These are phyloP conservation scores for Aspergillus leporis DNA, from an alignment of 495 filamentous ascomycete genomes.

Conservation along the genomic window DNA sequence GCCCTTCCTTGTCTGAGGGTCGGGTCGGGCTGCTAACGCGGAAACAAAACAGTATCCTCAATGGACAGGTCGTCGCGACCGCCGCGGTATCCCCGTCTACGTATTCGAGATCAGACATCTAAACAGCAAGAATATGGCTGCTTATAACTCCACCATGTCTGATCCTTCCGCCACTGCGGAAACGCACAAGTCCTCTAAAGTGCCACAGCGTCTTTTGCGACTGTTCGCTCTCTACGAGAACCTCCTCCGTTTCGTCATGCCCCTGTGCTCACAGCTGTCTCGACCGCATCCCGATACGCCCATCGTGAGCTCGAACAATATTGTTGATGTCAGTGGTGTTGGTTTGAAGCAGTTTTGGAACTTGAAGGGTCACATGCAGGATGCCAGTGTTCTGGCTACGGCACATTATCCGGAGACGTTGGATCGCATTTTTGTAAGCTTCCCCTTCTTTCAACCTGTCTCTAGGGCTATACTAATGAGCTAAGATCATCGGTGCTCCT, in stretches of 20 bases:
- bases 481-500: constrained; percentile 81
- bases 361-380: constrained; percentile 87
- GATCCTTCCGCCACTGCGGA: constrained; percentile 58
- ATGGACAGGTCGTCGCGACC: constrained; percentile 87
- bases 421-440: constrained; percentile 76
- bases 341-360: constrained; percentile 93
- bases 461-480: not conserved
- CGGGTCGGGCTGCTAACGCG: constrained; percentile 6
- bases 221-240: constrained; percentile 90
- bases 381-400: constrained; percentile 80
- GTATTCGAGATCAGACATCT: constrained; percentile 83
- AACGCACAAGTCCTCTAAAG: constrained; percentile 50
- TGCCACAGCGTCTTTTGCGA: constrained; percentile 68
- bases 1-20: not conserved
- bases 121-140: constrained; percentile 72
- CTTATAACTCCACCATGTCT: constrained; percentile 66
- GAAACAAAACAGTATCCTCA: constrained; percentile 69
- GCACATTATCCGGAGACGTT: constrained; percentile 91
- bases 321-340: constrained; percentile 82
- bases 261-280: constrained; percentile 72
- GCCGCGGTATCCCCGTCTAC: constrained; percentile 85
- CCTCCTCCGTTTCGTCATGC: constrained; percentile 81
- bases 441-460: not conserved
- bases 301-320: constrained; percentile 83
- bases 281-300: constrained; percentile 72